A percentile compares a stretch with the other conserved stretches of the same genome.
These are phyloP conservation scores for Rhizopogon vinicolor DNA, from an alignment of 768 basidiomycete genomes.

Conservation along the genomic window DNA sequence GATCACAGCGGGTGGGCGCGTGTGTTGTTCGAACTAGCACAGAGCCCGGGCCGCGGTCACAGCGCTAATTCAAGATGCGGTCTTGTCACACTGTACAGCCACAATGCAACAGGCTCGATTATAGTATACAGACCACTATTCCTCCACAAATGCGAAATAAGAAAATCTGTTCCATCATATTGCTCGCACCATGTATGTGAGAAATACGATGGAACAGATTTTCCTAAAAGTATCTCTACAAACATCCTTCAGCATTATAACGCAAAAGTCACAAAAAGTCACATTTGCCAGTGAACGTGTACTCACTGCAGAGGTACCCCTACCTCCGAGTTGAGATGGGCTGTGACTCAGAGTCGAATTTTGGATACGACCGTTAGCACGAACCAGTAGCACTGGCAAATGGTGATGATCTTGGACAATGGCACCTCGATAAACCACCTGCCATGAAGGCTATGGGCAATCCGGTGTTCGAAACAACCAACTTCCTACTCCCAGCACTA, in stretches of 20 bases:
- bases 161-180: background rate
- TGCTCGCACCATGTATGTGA: background rate
- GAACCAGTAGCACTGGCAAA: too few relatives aligned
- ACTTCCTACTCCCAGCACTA: conserved; percentile 34
- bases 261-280: background rate
- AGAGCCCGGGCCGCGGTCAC: too few relatives aligned
- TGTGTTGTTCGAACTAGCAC: too few relatives aligned
- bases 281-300: too few relatives aligned
- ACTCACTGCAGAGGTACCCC: too few relatives aligned
- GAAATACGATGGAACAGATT: background rate
- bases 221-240: background rate
- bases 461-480: too few relatives aligned
- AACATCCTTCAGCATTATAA: background rate
- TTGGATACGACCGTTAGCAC: background rate
- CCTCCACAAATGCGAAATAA: background rate
- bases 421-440: conserved; percentile 18
- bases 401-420: background rate
- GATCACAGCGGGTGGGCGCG: too few relatives aligned
- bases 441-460: conserved; percentile 22
- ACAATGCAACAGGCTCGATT: too few relatives aligned
- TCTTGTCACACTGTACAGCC: background rate
- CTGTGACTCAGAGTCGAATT: background rate
- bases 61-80: too few relatives aligned
- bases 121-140: background rate
- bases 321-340: too few relatives aligned